Base-by-base conservation (phyloP, 805 yeast species). In the Candida orba region DNA sequence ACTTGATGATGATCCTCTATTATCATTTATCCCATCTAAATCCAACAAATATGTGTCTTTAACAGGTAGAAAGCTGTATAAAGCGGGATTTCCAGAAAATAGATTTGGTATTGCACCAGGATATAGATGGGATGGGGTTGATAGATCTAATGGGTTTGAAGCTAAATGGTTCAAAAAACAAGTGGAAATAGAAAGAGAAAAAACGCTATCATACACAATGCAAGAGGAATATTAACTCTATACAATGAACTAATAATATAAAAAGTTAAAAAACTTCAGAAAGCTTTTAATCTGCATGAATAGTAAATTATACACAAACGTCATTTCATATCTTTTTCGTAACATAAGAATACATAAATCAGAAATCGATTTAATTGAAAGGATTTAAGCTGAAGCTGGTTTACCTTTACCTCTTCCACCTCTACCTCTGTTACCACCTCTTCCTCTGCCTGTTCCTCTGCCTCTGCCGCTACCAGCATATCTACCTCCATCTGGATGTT, bases 121-220 rank as follows among this genome's bases (percentile, higher is more conserved):
- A 0, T 68, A 69, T 51, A 68, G 86, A 45, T 90, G 98, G 98
- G 95, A 86, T 61, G 97, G 97, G 0, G 80, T 90, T 2, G 90
- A 87, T 62, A 66, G 98, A 46, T 79, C 95, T 0, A 90, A 83
- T 57, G 96, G 96, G 4, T 90, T 84, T 62, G 98, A 90, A 58
- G 67, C 65, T 39, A 67, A 72, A 43, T 45, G 84, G 70, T 70
- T 84, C 50, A 68, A 60, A 37, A 68, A 57, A 52, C 69, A 63
- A 44, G 58, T 60, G 13, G 71, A 71, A 32, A 29, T 55, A 6
- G 58, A 64, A 37, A 66, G 68, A 42, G 46, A 49, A 7, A 62
- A 64, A 41, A 49, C 57, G 0, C 48, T 60, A 25, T 50, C 56
- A 4, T 65, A 64, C 36, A 65, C 73, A 1, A 56, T 66, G 54